phyloP scores from a whole-genome alignment of 2,329 filamentous ascomycete species.

The Ustulina deusta region DNA sequence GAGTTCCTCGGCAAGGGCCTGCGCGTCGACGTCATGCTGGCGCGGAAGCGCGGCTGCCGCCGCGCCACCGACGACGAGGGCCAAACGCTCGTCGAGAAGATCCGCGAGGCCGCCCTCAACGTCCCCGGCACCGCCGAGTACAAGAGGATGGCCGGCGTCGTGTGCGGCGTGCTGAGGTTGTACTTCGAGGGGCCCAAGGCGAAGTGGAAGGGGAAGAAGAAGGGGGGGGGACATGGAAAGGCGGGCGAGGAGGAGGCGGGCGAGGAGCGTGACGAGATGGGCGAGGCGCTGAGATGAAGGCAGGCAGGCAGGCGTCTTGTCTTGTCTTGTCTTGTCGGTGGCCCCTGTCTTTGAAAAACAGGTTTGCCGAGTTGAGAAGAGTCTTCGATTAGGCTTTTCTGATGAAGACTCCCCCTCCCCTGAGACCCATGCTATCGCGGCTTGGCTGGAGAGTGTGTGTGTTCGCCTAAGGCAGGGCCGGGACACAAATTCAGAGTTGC shows the following conservation, averaged over 20 bases:
- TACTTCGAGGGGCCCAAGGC: conserved; percentile 53
- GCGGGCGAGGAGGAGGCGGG: background rate
- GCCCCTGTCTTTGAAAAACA: background rate
- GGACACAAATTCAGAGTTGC: background rate
- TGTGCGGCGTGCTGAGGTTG: conserved; percentile 54
- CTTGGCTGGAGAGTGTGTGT: background rate
- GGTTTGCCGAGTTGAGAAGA: too few relatives aligned
- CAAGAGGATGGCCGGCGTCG: conserved; percentile 55
- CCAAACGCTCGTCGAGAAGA: conserved; percentile 64
- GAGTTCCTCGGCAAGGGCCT: conserved; percentile 80
- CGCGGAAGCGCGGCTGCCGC: conserved; percentile 73
- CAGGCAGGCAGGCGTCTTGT: too few relatives aligned
- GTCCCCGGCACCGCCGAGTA: conserved; percentile 54
- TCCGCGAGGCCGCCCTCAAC: conserved; percentile 53
- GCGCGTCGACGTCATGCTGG: conserved; percentile 79
- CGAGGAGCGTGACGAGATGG: background rate
- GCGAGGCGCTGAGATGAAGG: too few relatives aligned
- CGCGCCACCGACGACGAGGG: conserved; percentile 72
- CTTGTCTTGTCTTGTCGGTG: too few relatives aligned
- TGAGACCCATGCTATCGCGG: background rate
- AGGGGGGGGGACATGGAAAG: background rate
- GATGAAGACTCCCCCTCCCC: background rate
- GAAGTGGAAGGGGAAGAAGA: conserved; percentile 17
- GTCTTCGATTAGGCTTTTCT: background rate
- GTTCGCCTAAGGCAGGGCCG: background rate